phyloP scores from a whole-genome alignment of 257 asterid genomes.

The Eustoma russellianum region DNA sequence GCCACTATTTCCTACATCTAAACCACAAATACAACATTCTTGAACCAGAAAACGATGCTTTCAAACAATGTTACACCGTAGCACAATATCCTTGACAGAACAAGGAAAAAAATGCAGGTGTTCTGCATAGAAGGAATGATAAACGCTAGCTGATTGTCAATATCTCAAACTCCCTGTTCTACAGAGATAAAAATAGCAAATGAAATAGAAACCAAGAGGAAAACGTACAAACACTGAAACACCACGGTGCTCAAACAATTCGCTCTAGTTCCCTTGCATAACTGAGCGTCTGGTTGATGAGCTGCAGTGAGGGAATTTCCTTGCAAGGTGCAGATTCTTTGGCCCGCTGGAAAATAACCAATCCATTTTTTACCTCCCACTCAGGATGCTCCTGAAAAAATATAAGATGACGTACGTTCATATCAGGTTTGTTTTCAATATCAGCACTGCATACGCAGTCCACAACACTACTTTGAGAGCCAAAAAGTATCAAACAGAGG shows the following conservation, averaged over 20 bases:
- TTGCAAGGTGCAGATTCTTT: conserved; percentile 75
- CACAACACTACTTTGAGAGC: not conserved
- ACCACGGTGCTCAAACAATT: conserved; percentile 32
- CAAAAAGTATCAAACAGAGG: too few species aligned
- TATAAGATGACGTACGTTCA: not conserved
- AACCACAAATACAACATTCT: too few species aligned
- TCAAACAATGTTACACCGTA: too few species aligned
- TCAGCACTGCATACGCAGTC: not conserved
- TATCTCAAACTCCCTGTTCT: too few species aligned
- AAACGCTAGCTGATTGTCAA: too few species aligned
- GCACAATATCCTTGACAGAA: too few species aligned
- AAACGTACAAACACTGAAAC: not conserved
- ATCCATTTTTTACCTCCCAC: conserved; percentile 70
- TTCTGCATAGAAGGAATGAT: too few species aligned
- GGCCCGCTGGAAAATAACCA: conserved; percentile 57
- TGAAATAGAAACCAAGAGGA: not conserved
- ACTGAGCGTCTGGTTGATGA: conserved; percentile 88
- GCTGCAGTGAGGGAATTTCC: conserved; percentile 92
- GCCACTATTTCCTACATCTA: too few species aligned
- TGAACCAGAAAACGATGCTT: too few species aligned
- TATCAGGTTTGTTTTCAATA: not conserved
- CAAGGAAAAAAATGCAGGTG: too few species aligned
- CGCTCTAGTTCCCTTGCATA: conserved; percentile 93
- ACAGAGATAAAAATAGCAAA: too few species aligned
- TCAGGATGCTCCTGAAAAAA: conserved; percentile 84